Evolutionary conservation across 2,329 filamentous ascomycete genomes (phyloP), one percentile per base, ranked within the genome.

Genomic region (Neofusicoccum kwambonambiense): DNA sequence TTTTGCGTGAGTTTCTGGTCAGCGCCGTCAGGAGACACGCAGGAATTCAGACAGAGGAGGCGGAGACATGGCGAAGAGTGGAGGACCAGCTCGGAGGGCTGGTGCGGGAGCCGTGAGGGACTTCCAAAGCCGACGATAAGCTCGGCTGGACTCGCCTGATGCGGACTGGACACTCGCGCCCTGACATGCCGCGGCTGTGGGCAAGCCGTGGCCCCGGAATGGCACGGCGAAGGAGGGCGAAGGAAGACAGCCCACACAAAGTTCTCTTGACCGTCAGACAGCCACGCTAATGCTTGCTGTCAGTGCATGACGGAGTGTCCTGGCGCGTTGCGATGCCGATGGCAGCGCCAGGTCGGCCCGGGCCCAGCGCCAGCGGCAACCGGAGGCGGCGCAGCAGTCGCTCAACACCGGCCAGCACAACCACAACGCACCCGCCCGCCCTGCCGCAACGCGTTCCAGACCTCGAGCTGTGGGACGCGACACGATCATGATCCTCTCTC

Each of bases 381-480:
- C 27, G 56, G 41, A 12, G 41, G 56, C 56, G 56, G 56, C 56
- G 31, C 56, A 60, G 56, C 56, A 60, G 42, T 45, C 56, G 31
- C 42, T 31, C 42, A 8, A 35, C 54, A 13, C 13, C 54, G 34
- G 15, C 27, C 54, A 57, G 11, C 54, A 57, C 31, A 37, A 27
- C 27, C 4, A 52, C 31, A 37, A 52, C 50, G 39, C 31, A 31
- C 15, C 5, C 12, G 31, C 9, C 4, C 5, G 50, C 27, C 17
- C 13, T 49, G 45, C 45, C 45, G 15, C 1, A 3, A 17, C 54
- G 39, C 15, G 41, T 42, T 47, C 56, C 56, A 60, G 56, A 60
- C 31, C 56, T 13, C 39, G 41, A 35, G 49, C 19, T 63, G 12
- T 22, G 37, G 50, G 39, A 19, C 37, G 22, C 22, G 22, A 3